Evolutionary conservation across 805 yeast species (phyloP).

Genomic region (Suhomyces emberorum): DNA sequence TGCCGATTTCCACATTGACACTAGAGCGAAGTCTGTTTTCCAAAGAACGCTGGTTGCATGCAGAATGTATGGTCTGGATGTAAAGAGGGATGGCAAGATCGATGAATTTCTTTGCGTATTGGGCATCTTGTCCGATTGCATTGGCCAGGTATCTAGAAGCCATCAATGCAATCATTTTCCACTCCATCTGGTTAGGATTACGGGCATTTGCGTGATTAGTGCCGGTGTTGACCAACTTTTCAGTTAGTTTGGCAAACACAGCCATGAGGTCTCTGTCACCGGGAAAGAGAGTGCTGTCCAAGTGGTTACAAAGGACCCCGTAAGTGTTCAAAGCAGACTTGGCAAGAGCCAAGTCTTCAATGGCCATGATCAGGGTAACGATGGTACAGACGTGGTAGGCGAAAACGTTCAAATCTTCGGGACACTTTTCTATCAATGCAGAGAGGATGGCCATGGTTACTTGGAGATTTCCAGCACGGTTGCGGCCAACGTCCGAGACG

Average conservation of each 20-base stretch:
- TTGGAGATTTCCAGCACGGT: conserved; percentile 71
- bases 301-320: conserved; percentile 40
- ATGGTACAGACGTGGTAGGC: conserved; percentile 67
- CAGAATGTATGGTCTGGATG: conserved; percentile 29
- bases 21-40: conserved; percentile 22
- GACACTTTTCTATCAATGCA: conserved; percentile 70
- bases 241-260: conserved; percentile 33
- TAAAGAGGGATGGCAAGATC: conserved; percentile 36
- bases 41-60: conserved; percentile 18
- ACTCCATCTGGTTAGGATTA: conserved; percentile 37
- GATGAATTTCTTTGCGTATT: conserved; percentile 27
- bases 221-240: conserved; percentile 15
- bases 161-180: conserved; percentile 43
- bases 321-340: conserved; percentile 51
- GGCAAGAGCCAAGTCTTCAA: conserved; percentile 60
- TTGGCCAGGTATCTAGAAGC: conserved; percentile 38
- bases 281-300: conserved; percentile 60
- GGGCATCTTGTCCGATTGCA: conserved; percentile 34
- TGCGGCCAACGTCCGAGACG: conserved; percentile 54
- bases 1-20: conserved; percentile 18
- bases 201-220: conserved; percentile 11
- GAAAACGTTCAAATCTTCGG: conserved; percentile 80
- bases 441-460: conserved; percentile 73
- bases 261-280: conserved; percentile 61
- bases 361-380: conserved; percentile 46